Evolutionary conservation across 1,139 yeast species (phyloP).

Genomic region (Zygosaccharomyces pseudobailii): DNA sequence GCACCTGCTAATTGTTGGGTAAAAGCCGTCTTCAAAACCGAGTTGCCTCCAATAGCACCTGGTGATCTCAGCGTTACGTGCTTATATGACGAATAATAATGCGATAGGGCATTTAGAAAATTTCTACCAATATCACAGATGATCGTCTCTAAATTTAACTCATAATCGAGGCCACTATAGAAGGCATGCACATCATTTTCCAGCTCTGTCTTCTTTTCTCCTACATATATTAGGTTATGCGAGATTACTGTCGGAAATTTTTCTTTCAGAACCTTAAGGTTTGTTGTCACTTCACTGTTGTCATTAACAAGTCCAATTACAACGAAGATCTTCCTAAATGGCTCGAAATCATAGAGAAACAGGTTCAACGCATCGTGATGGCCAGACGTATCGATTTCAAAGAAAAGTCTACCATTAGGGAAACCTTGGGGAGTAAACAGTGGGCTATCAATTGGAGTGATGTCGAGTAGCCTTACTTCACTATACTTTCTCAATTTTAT

Average conservation of each 20-base stretch:
- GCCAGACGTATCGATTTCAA: conserved; percentile 43
- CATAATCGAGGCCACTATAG: conserved; percentile 12
- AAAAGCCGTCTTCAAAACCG: conserved; percentile 34
- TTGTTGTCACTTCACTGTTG: conserved; percentile 28
- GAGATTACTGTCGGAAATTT: conserved; percentile 57
- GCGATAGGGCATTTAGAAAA: conserved; percentile 59
- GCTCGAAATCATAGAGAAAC: conserved; percentile 83
- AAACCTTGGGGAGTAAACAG: conserved; percentile 79
- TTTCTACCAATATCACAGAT: conserved; percentile 68
- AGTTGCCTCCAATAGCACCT: conserved; percentile 53
- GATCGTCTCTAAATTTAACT: conserved; percentile 51
- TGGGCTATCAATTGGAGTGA: conserved; percentile 58
- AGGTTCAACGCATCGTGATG: conserved; percentile 51
- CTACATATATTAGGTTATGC: conserved; percentile 47
- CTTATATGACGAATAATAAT: conserved; percentile 62
- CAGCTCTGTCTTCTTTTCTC: conserved; percentile 5
- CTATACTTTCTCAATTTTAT: conserved; percentile 45
- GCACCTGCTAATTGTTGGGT: conserved; percentile 16
- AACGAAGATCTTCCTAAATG: conserved; percentile 69
- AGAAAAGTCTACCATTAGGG: conserved; percentile 59
- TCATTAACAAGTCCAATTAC: conserved; percentile 49
- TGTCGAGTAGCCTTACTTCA: conserved; percentile 70
- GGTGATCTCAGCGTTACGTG: conserved; percentile 74
- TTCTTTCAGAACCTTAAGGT: conserved; percentile 38
- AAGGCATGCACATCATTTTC: conserved; percentile 14